A percentile compares a stretch with the other conserved stretches of the same genome.
Conservation (phyloP, 164 flowering plant genomes). For the Sextonia rubra region DNA sequence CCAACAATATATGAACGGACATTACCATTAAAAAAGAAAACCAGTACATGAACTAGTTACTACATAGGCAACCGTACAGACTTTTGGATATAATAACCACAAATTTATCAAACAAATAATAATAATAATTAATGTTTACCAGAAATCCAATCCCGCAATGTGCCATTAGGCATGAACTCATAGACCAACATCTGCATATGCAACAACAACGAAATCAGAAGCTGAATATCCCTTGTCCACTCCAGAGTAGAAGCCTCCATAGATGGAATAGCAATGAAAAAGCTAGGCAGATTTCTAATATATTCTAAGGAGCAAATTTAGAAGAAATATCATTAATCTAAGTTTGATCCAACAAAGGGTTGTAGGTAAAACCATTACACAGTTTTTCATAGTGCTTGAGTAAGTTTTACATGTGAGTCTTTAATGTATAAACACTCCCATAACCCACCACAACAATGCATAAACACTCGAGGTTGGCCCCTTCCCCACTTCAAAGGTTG, state of each 20-base stretch:
- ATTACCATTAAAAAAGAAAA: too few species aligned
- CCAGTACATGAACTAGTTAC: background rate
- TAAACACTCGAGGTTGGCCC: too few species aligned
- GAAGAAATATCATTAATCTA: background rate
- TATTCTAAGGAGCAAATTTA: background rate
- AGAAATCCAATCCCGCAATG: slow-evolving; percentile 64
- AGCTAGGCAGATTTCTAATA: background rate
- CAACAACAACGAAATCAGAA: background rate
- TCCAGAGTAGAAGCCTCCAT: background rate
- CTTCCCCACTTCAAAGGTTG: too few species aligned
- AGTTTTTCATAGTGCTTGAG: too few species aligned
- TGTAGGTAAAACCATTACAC: too few species aligned
- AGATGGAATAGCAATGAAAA: background rate
- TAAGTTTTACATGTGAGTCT: too few species aligned
- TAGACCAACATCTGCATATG: slow-evolving; percentile 74
- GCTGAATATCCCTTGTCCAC: background rate
- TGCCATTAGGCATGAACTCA: slow-evolving; percentile 80
- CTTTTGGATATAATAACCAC: background rate
- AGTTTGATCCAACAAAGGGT: background rate
- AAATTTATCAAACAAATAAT: background rate
- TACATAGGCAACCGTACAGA: too few species aligned
- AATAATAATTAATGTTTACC: slow-evolving; percentile 29
- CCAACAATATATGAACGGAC: too few species aligned
- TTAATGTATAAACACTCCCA: too few species aligned
- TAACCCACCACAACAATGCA: too few species aligned